Percentiles rank a stretch among this genome's conserved stretches.
These are phyloP conservation scores for Botrytis porri DNA, from an alignment of 2,329 filamentous ascomycete genomes.

Conservation along the genomic window DNA sequence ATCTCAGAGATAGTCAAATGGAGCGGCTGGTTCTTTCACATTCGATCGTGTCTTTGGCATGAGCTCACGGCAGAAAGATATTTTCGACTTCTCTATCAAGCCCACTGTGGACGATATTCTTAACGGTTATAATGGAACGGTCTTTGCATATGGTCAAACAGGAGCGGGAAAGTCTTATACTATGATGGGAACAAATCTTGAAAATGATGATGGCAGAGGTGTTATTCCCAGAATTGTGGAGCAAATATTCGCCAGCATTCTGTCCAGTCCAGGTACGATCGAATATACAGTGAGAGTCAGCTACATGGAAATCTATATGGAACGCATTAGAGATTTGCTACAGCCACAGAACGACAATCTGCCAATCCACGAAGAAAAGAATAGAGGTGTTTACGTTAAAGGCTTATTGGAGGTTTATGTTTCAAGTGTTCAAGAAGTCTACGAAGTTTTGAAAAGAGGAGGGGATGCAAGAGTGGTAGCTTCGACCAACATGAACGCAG, in stretches of 20 bases:
- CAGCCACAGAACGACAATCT: slow-evolving; percentile 93
- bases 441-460: slow-evolving; percentile 92
- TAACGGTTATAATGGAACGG: slow-evolving; percentile 98
- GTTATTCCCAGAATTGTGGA: slow-evolving; percentile 96
- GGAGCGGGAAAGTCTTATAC: slow-evolving; percentile 98
- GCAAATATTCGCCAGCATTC: slow-evolving; percentile 94
- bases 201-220: slow-evolving; percentile 82
- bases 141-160: slow-evolving; percentile 98
- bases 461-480: slow-evolving; percentile 87
- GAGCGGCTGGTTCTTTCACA: slow-evolving; percentile 83
- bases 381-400: slow-evolving; percentile 93
- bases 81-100: slow-evolving; percentile 97
- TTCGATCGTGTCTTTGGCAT: slow-evolving; percentile 98
- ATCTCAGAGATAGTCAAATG: slow-evolving; percentile 63
- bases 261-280: slow-evolving; percentile 86
- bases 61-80: slow-evolving; percentile 82
- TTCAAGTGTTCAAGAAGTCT: slow-evolving; percentile 91
- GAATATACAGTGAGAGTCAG: slow-evolving; percentile 98
- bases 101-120: slow-evolving; percentile 96
- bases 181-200: slow-evolving; percentile 97
- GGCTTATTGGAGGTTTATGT: slow-evolving; percentile 93
- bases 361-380: slow-evolving; percentile 97
- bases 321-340: slow-evolving; percentile 90
- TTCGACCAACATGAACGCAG: slow-evolving; percentile 98
- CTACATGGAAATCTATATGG: slow-evolving; percentile 99